Base-by-base conservation (phyloP, 768 basidiomycete species). In the Pholiota microspora region DNA sequence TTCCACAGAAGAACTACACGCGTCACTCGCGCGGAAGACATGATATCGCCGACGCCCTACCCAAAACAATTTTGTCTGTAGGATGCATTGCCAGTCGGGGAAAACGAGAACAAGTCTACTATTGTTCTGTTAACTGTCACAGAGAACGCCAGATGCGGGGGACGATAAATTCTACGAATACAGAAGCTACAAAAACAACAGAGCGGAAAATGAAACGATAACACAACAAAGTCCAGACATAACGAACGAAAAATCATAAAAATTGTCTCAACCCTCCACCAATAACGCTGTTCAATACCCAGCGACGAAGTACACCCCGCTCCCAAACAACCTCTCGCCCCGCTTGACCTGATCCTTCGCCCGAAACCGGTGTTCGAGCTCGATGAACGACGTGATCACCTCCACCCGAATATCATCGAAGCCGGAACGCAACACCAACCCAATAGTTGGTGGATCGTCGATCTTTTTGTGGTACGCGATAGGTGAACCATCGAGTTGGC, bases 301-400 rank as follows among this genome's bases (percentile, higher is more conserved):
- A 5, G n/a, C 25, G 18, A 18, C 28, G 15, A 29, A 32, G 9
- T 38, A 28, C 8, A 44, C 24, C 16, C 27, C 51, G 12, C 31
- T 44, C n/a, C 54, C 56, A 45, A 55, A 55, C 9, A 54, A 18
- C 31, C 25, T 28, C 38, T 51, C 36, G 9, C 50, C 59, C 36
- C 54, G 45, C 15, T 38, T 31, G 31, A 47, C 16, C 45, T 58
- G 59, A 44, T 64, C 60, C 25, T 60, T 56, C 59, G 56, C 57
- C 28, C 63, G 25, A 15, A 59, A 50, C 49, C 49, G 51, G 32
- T 60, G 54, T 36, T 64, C 63, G 15, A 64, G 54, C 9, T 61
- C 52, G 21, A 64, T 38, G 35, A 61, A 64, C 9, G 60, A 58
- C 13, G 57, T 58, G 21, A 64, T 56, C n/a, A 59, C 54, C 28